Conservation (phyloP, 2,329 filamentous ascomycete species). For the Trichoderma semiorbis region DNA sequence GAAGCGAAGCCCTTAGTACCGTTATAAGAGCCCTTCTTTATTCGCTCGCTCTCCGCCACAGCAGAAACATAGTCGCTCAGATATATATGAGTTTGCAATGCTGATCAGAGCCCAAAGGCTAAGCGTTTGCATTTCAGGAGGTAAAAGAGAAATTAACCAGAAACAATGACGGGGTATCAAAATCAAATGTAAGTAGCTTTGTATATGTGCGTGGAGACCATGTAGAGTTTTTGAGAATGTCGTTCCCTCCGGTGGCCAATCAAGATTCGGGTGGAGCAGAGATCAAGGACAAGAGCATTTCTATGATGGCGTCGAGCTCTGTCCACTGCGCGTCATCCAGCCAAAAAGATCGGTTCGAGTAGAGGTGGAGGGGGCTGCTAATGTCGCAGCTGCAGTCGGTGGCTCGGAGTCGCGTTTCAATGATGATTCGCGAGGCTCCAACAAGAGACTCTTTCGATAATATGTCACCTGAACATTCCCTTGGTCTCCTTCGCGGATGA, state of each 20-base stretch:
- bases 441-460: slow-evolving; percentile 78
- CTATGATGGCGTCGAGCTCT: slow-evolving; percentile 27
- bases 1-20: neutral
- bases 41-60: neutral
- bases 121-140: neutral
- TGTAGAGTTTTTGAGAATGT: slow-evolving; percentile 1
- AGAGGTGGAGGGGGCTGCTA: slow-evolving; percentile 29
- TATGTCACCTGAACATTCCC: slow-evolving; percentile 58
- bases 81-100: neutral
- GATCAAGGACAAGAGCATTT: neutral
- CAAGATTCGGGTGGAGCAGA: neutral
- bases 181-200: slow-evolving; percentile 33
- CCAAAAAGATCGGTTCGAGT: slow-evolving; percentile 44
- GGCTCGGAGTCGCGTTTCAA: slow-evolving; percentile 34
- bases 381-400: slow-evolving; percentile 30
- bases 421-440: slow-evolving; percentile 68
- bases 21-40: neutral
- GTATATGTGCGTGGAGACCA: slow-evolving; percentile 29
- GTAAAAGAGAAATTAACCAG: slow-evolving; percentile 26
- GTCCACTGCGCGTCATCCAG: slow-evolving; percentile 47
- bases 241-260: neutral
- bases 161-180: slow-evolving; percentile 36
- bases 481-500: slow-evolving; percentile 62
- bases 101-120: neutral
- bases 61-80: neutral